Conservation (phyloP, 495 filamentous ascomycete species). For the Recurvomyces mirabilis region DNA sequence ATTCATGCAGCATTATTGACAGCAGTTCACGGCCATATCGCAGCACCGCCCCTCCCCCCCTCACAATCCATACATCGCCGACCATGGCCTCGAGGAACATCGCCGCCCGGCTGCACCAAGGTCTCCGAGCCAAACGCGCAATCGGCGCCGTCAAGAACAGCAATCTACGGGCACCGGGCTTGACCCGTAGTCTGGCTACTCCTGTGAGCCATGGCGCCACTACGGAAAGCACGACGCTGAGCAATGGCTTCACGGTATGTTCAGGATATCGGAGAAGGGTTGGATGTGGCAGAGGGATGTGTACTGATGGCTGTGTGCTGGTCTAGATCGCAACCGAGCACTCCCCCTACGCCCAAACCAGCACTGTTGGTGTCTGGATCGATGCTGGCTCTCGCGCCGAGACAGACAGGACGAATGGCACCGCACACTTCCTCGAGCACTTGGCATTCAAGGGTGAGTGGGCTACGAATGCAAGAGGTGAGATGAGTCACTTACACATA, state of each 20-base stretch:
- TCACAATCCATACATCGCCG: constrained; percentile 14
- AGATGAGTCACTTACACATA: too few relatives aligned
- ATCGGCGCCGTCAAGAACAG: constrained; percentile 55
- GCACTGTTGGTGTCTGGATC: constrained; percentile 97
- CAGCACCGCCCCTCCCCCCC: background rate
- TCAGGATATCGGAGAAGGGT: constrained; percentile 52
- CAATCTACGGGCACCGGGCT: constrained; percentile 24
- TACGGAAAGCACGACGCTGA: constrained; percentile 89
- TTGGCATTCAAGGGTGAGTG: constrained; percentile 99
- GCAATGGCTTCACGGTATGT: constrained; percentile 87
- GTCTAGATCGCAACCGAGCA: constrained; percentile 91
- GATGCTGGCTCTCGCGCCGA: constrained; percentile 97
- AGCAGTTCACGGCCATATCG: too few relatives aligned
- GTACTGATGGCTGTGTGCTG: constrained; percentile 5
- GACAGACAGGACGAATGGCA: constrained; percentile 97
- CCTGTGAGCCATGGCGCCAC: constrained; percentile 60
- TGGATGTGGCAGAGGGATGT: background rate
- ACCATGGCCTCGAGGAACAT: constrained; percentile 80
- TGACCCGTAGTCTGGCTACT: constrained; percentile 76
- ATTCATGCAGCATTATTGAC: too few relatives aligned
- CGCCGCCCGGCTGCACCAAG: constrained; percentile 76
- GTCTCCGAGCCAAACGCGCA: constrained; percentile 70
- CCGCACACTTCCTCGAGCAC: constrained; percentile 98
- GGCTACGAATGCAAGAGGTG: too few relatives aligned
- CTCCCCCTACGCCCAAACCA: constrained; percentile 96